These are phyloP conservation scores for Xylaria arbuscula DNA, from an alignment of 2,329 filamentous ascomycete genomes.

Conservation along the genomic window DNA sequence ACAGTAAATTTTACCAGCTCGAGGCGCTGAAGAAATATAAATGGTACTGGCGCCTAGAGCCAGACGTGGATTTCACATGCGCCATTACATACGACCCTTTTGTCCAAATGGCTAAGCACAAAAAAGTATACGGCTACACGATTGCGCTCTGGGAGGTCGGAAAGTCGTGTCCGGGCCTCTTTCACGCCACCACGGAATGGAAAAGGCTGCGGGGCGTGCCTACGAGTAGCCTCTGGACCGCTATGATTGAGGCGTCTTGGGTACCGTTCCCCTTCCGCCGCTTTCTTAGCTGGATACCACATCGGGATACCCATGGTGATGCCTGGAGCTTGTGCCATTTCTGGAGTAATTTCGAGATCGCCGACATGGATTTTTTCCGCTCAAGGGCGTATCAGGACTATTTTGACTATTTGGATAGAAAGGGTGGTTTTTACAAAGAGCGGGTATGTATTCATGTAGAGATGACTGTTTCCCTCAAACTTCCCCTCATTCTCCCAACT, in stretches of 20 bases:
- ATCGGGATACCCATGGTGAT: slow-evolving; percentile 55
- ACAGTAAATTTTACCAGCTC: slow-evolving; percentile 57
- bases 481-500: not conserved
- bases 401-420: slow-evolving; percentile 55
- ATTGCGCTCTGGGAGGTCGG: slow-evolving; percentile 58
- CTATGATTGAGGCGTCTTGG: slow-evolving; percentile 56
- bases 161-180: slow-evolving; percentile 56
- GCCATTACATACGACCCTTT: slow-evolving; percentile 62
- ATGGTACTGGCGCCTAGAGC: slow-evolving; percentile 61
- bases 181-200: slow-evolving; percentile 56
- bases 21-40: slow-evolving; percentile 56
- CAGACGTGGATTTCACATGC: slow-evolving; percentile 58
- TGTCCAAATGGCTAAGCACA: slow-evolving; percentile 57
- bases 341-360: slow-evolving; percentile 62
- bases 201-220: slow-evolving; percentile 53
- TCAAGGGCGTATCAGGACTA: slow-evolving; percentile 55
- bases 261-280: slow-evolving; percentile 56
- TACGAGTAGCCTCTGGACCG: slow-evolving; percentile 55
- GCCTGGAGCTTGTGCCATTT: slow-evolving; percentile 59
- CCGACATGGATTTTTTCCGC: slow-evolving; percentile 59
- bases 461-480: not conserved
- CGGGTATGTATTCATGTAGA: slow-evolving; percentile 48
- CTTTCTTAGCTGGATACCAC: slow-evolving; percentile 52
- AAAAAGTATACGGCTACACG: slow-evolving; percentile 59
- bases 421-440: slow-evolving; percentile 58